Conservation (phyloP, 805 yeast genomes). For the Nakazawaea molendinolei region DNA sequence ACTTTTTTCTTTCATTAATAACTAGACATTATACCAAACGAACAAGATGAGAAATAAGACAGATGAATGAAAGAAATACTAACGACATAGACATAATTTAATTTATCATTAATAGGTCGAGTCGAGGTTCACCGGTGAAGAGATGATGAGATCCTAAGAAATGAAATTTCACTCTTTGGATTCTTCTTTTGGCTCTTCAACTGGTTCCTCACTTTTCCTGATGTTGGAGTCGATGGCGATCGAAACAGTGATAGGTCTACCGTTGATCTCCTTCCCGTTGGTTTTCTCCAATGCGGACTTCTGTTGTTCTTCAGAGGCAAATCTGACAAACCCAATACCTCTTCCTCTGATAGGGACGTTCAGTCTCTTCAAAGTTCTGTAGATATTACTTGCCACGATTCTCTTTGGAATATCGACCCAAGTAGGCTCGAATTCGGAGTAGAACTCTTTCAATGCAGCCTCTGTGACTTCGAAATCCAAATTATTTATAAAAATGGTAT, state of each 20-base stretch:
- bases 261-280: conserved; percentile 61
- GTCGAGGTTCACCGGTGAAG: no score
- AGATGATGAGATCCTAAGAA: no score
- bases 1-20: no score
- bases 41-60: no score
- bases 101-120: no score
- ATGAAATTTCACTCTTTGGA: no score
- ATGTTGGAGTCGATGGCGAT: conserved; percentile 60
- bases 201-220: background rate
- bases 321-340: conserved; percentile 61
- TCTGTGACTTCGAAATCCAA: conserved; percentile 45
- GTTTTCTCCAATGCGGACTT: conserved; percentile 49
- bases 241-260: conserved; percentile 58
- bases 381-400: conserved; percentile 35
- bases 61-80: no score
- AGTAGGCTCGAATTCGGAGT: conserved; percentile 42
- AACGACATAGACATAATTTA: no score
- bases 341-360: conserved; percentile 42
- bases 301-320: conserved; percentile 39
- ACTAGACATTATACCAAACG: no score
- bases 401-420: conserved; percentile 57
- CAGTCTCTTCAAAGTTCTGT: conserved; percentile 35
- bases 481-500: conserved; percentile 57
- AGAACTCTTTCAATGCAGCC: conserved; percentile 37
- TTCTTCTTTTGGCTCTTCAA: no score